Evolutionary conservation across 2,329 filamentous ascomycete species (phyloP).

Genomic region (Cryphonectria radicalis): DNA sequence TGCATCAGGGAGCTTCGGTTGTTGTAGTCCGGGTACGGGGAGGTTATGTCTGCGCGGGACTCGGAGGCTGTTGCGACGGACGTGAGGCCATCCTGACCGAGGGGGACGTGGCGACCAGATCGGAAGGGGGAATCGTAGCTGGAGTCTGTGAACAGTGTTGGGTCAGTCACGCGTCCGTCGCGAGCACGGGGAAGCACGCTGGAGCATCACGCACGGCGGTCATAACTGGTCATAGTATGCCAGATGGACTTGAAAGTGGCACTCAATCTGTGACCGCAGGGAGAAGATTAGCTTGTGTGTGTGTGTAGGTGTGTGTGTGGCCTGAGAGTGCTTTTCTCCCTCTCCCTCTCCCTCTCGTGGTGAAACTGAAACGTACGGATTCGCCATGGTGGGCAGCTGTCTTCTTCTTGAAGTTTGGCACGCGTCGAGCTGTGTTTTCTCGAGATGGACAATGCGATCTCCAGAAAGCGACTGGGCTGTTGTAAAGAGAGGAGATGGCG

Average conservation of each 20-base stretch:
- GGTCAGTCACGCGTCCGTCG: conserved; percentile 28
- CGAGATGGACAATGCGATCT: conserved; percentile 12
- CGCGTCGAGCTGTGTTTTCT: conserved; percentile 25
- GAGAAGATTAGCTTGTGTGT: conserved; percentile 18
- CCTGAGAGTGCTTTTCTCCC: not conserved
- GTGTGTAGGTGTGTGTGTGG: not conserved
- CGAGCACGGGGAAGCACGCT: conserved; percentile 33
- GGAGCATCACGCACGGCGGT: conserved; percentile 59
- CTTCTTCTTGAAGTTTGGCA: conserved; percentile 15
- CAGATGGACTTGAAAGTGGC: conserved; percentile 87
- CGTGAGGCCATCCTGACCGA: conserved; percentile 73
- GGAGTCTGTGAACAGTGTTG: conserved; percentile 70
- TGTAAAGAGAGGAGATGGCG: conserved; percentile 22
- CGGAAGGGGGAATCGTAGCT: conserved; percentile 91
- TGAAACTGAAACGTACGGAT: conserved; percentile 27
- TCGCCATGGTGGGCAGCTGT: conserved; percentile 29
- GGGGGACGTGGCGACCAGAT: conserved; percentile 85
- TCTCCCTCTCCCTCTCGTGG: not conserved
- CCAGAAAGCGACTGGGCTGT: conserved; percentile 13
- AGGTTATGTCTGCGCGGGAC: conserved; percentile 82
- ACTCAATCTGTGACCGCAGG: conserved; percentile 56
- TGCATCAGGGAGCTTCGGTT: conserved; percentile 55
- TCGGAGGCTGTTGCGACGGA: conserved; percentile 89
- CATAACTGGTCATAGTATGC: conserved; percentile 83
- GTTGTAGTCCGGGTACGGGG: conserved; percentile 76